Evolutionary conservation across 176 grass and related monocot species (phyloP), one percentile per base, ranked within the genome.

Genomic region (Musa beccarii): DNA sequence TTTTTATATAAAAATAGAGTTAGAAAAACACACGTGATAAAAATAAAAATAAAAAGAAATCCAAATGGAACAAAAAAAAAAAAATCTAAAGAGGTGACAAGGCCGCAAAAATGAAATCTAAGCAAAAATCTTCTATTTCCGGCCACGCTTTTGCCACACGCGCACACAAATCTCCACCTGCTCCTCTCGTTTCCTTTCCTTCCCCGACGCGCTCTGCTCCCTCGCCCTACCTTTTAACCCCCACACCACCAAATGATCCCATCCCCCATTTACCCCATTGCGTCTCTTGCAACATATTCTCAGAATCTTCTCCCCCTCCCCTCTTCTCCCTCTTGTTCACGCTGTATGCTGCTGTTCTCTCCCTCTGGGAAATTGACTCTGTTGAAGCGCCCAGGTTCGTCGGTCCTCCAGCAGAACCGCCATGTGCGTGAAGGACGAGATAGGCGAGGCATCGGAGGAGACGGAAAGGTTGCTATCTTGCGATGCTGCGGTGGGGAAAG

Each of bases 401-500:
- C 65, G 20, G 66, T 64, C 25, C 61, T 14, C 17, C 11, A 51
- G 72, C 11, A 6, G 77, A 16, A 25, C 9, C 51, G 84, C 57
- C 79, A 94, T 99, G 95, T 89, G 86, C 69, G 75, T 94, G 80
- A 89, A 99, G 61, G 91, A 84, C 43, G 75, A 89, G 55, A 28
- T 28, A 11, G 50, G 34, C 1, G 94, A 87, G 49, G 86, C 75
- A 59, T 74, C 83, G 10, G 84, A 64, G 63, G 81, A 66, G 59
- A 63, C 55, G 43, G 85, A 86, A 71, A 79, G 66, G 79, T 81
- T 83, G 66, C 84, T 80, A 51, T 85, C 81, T 50, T 78, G 78
- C 50, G 82, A 62, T 11, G 76, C 78, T 23, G 54, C 88, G 79
- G 68, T 68, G 51, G 84, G 90, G 29, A 84, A 64, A 79, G 49